phyloP scores from a whole-genome alignment of 257 asterid species.

The Pogostemon cablin region DNA sequence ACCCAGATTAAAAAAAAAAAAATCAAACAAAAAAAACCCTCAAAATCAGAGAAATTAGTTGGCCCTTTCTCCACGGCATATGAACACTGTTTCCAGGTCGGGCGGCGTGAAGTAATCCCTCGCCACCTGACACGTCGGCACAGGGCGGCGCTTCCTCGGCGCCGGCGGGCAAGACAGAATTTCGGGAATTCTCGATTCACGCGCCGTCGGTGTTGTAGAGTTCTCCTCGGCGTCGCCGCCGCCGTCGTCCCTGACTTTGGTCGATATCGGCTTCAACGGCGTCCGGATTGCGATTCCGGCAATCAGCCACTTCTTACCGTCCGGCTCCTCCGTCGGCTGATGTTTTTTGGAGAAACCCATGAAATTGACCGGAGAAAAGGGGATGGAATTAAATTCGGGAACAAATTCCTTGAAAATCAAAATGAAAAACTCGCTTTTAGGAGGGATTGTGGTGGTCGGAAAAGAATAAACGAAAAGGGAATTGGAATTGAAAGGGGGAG shows the following conservation, averaged over 20 bases:
- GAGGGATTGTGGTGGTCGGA: conserved; percentile 13
- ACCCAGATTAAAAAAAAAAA: neutral
- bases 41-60: conserved; percentile 33
- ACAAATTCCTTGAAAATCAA: conserved; percentile 7
- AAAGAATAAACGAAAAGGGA: conserved; percentile 39
- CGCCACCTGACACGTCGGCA: conserved; percentile 55
- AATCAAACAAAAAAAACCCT: conserved; percentile 5
- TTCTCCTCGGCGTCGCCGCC: conserved; percentile 35
- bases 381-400: neutral
- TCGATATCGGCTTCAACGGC: conserved; percentile 60
- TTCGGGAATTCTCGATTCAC: conserved; percentile 69
- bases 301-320: conserved; percentile 59
- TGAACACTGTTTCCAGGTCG: conserved; percentile 77
- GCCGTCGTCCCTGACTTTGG: conserved; percentile 41
- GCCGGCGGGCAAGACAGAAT: conserved; percentile 68
- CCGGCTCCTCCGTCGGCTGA: conserved; percentile 52
- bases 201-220: conserved; percentile 82
- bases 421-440: conserved; percentile 17
- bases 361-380: no score
- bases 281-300: conserved; percentile 63
- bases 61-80: conserved; percentile 54
- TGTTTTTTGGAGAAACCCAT: conserved; percentile 72
- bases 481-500: conserved; percentile 27
- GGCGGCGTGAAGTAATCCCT: conserved; percentile 77
- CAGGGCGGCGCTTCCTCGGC: conserved; percentile 87